Conservation (phyloP, 495 filamentous ascomycete species). For the Aspergillus ellipticus region DNA sequence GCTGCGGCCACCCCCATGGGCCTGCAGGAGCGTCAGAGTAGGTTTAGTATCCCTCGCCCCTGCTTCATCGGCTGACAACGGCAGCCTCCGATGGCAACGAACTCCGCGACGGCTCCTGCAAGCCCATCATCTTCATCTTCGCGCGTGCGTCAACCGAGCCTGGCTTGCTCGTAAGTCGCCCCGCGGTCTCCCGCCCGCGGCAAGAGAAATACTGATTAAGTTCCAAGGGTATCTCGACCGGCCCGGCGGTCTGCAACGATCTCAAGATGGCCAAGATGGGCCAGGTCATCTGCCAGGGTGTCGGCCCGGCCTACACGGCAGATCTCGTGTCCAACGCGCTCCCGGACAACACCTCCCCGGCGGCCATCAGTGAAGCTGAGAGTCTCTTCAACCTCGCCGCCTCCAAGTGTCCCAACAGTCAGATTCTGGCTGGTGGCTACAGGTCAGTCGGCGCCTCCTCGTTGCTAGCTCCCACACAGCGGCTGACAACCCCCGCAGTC, state of each 20-base stretch:
- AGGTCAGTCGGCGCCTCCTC: constrained; percentile 21
- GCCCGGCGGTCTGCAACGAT: constrained; percentile 32
- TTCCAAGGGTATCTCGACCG: constrained; percentile 34
- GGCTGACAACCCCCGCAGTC: constrained; percentile 25
- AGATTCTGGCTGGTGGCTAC: constrained; percentile 54
- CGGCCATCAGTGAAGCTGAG: constrained; percentile 41
- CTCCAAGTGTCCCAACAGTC: constrained; percentile 49
- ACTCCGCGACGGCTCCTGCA: constrained; percentile 42
- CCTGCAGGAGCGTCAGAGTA: constrained; percentile 15
- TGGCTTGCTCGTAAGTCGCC: constrained; percentile 11
- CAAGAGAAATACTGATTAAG: not conserved
- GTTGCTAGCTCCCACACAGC: not conserved
- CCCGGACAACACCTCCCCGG: constrained; percentile 25
- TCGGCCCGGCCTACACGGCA: constrained; percentile 33
- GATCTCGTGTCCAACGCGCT: constrained; percentile 24
- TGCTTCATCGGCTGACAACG: not conserved
- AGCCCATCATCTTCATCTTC: constrained; percentile 48
- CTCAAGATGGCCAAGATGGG: constrained; percentile 16
- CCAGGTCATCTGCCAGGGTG: constrained; percentile 36
- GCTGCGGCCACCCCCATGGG: constrained; percentile 15
- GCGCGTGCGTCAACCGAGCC: constrained; percentile 47
- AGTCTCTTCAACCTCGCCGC: constrained; percentile 36
- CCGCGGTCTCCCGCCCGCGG: not conserved
- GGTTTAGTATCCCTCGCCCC: not conserved
- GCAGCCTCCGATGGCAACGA: constrained; percentile 29